Conservation (phyloP, 2,329 filamentous ascomycete species). For the Akanthomyces dipterigenus region DNA sequence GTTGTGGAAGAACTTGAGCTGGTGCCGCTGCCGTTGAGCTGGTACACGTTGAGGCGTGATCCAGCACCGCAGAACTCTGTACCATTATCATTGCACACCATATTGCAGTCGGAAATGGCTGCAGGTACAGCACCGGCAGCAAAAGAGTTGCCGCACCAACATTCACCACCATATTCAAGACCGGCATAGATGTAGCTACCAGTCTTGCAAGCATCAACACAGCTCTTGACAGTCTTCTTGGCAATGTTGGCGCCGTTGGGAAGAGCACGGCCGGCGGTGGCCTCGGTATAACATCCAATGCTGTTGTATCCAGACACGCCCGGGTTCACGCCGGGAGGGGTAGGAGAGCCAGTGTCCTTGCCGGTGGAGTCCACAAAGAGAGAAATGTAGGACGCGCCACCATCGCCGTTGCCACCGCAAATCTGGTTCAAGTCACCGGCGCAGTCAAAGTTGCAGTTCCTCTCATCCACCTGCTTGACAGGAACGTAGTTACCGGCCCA, state of each 20-base stretch:
- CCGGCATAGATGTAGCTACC: conserved; percentile 25
- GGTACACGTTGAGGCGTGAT: conserved; percentile 29
- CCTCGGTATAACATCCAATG: conserved; percentile 34
- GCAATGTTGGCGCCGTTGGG: conserved; percentile 18
- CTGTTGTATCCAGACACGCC: conserved; percentile 29
- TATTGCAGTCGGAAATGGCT: conserved; percentile 25
- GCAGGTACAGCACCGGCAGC: conserved; percentile 23
- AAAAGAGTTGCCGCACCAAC: conserved; percentile 30
- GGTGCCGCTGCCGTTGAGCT: conserved; percentile 15
- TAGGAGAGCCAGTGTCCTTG: conserved; percentile 14
- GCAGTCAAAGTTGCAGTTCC: conserved; percentile 46
- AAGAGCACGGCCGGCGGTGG: conserved; percentile 25
- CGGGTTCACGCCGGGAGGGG: conserved; percentile 29
- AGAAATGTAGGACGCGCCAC: conserved; percentile 37
- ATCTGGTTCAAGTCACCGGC: conserved; percentile 41
- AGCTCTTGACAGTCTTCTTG: conserved; percentile 26
- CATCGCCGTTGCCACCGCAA: conserved; percentile 45
- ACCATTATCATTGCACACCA: conserved; percentile 29
- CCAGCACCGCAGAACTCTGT: conserved; percentile 32
- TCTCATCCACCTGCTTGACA: conserved; percentile 33
- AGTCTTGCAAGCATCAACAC: conserved; percentile 26
- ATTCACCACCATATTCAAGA: conserved; percentile 35
- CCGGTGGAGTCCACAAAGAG: conserved; percentile 34
- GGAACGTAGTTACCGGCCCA: conserved; percentile 48
- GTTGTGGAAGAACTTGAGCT: not conserved